Base-by-base conservation (phyloP, 306 rosid genomes). In the Quercus variabilis region DNA sequence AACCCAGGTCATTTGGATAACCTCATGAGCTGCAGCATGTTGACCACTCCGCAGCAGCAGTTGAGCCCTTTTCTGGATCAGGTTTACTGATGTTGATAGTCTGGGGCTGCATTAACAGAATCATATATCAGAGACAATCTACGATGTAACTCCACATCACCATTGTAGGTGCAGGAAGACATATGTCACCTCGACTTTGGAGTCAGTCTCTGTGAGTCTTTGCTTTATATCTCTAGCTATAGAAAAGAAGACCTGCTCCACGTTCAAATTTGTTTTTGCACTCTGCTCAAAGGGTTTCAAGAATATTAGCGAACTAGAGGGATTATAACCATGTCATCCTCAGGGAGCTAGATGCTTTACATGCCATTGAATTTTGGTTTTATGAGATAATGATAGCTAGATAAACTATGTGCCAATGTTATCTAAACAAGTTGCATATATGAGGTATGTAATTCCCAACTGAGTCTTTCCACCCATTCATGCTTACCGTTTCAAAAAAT, bases 231-330 rank as follows among this genome's bases (percentile, higher is more conserved):
- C 79, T 78, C 82, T 78, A 46, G 86, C 78, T 5, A 83, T 78
- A 1, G 86, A 55, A 69, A 67, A 74, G 75, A 83, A 83, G 52
- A 82, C 78, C 60, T 82, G 76, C 49, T 78, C 82, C 64, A 78
- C 86, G 20, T 83, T 83, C 55, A 74, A 55, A n/a, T 83, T 83
- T 60, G 82, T 68, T 75, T 83, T 83, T 78, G 82, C 86, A 69
- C 86, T 83, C 86, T 83, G 86, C 59, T 46, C 5, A 68, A 72
- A 77, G 73, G 26, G 54, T 71, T 31, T 57, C 69, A 28, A 58
- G 19, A 74, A 76, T 62, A 18, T 38, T 25, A 55, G 51, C 9
- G 19, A 64, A 59, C 25, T 33, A 26, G 33, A 26, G 28, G 20
- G 54, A 49, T 49, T 13, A 49, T 49, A 49, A 49, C 54, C 54